Base-by-base conservation (phyloP, 164 flowering plant genomes). In the Aristolochia fimbriata region DNA sequence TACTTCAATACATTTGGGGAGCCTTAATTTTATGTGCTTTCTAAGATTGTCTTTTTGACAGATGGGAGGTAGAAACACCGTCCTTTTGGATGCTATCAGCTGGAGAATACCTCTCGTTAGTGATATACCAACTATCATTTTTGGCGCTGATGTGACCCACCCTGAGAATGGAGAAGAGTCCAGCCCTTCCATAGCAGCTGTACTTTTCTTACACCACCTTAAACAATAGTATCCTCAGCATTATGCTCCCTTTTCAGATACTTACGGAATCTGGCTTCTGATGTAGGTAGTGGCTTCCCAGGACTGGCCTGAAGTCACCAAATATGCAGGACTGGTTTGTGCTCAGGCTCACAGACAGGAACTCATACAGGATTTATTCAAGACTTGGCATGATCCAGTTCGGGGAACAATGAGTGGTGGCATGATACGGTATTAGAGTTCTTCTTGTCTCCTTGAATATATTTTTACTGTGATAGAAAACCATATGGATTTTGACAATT, bases 61-160 rank as follows among this genome's bases (percentile, higher is more conserved):
- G 94, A 80, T 84, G 85, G 94, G 94, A 61, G 94, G 94, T 19
- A 80, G 94, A 71, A 87, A 87, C 59, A 84, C 94, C 23, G 94
- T 87, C 65, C 88, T 87, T 55, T 50, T 87, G 73, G 94, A 87
- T 72, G 94, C 94, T 25, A 72, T 87, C 19, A 83, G 86, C 61
- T 83, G 94, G 73, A 77, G 82, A 55, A 87, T 87, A 58, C 94
- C 94, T 0, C 72, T 87, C 61, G 94, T 87, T 61, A 81, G 90
- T 73, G 94, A 87, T 68, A 83, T 83, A 61, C 94, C 94, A 17
- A 87, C 94, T 55, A 87, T 87, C 58, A 87, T 87, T 68, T 87
- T 87, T 71, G 94, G 94, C 41, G 94, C 94, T 20, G 94, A 87
- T 75, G 94, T 87, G 61, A 87, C 94, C 21, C 94, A 87, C 65